Evolutionary conservation across 2,329 filamentous ascomycete species (phyloP).

Genomic region (Hymenoscyphus albidus): DNA sequence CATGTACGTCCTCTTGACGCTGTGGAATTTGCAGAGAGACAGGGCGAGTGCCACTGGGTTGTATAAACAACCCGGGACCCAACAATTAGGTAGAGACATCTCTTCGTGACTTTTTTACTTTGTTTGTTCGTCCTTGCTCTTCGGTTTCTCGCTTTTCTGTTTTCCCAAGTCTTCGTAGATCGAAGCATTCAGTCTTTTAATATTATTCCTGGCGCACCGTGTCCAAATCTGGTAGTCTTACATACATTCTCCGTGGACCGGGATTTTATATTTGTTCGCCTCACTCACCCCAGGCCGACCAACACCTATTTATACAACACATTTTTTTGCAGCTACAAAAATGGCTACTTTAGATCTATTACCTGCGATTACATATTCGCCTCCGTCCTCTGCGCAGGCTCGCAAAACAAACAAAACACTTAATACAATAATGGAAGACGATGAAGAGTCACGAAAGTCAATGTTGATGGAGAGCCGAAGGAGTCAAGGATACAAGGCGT

Average conservation of each 20-base stretch:
- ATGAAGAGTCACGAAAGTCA: conserved; percentile 34
- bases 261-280: conserved; percentile 17
- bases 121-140: conserved; percentile 18
- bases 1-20: conserved; percentile 21
- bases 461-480: conserved; percentile 31
- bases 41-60: conserved; percentile 6
- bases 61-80: conserved; percentile 31
- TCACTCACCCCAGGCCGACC: conserved; percentile 4
- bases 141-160: conserved; percentile 12
- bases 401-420: conserved; percentile 47
- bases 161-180: conserved; percentile 36
- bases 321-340: conserved; percentile 23
- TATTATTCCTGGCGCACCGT: conserved; percentile 23
- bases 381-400: conserved; percentile 51
- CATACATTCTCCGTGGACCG: conserved; percentile 22
- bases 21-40: conserved; percentile 6
- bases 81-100: conserved; percentile 12
- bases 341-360: conserved; percentile 40
- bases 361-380: conserved; percentile 47
- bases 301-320: conserved; percentile 13
- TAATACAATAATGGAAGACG: conserved; percentile 64
- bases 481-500: conserved; percentile 37
- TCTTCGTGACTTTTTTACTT: conserved; percentile 23
- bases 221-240: conserved; percentile 32
- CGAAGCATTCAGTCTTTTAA: conserved; percentile 38